Base-by-base conservation (phyloP, 257 asterid species). In the Solanum pennellii region DNA sequence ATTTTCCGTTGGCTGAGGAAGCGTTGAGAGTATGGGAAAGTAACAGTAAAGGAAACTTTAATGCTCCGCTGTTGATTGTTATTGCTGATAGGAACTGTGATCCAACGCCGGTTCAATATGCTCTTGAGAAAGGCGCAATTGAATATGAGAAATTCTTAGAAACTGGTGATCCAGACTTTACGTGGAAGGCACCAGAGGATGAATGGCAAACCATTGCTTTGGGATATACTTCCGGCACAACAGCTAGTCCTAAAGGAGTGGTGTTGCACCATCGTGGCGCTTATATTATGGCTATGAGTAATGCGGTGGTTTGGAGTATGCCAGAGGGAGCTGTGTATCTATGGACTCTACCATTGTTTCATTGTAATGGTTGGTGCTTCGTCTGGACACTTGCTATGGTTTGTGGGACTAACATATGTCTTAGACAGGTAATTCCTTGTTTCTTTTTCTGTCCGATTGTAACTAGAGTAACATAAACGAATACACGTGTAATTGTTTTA, bases 221-320 rank as follows among this genome's bases (percentile, higher is more conserved):
- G 88, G 98, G 98, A 31, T 96, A 96, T 88, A 96, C 99, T 62
- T 96, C 99, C 0, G 99, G 99, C 35, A 96, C 99, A 5, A 96
- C 99, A 1, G 99, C 99, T 69, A 96, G 98, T 88, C 99, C 99
- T n/a, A 96, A 96, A 91, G 98, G 99, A 79, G 99, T 96, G 71
- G 98, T 96, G 72, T 89, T 96, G 90, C 99, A 96, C 85, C 99
- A 96, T 87, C 93, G 99, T 44, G 99, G 99, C 69, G 99, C 99
- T 11, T 94, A 96, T 87, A 94, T 96, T 77, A 96, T 96, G 99
- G 95, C 98, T 62, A 42, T 95, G 79, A 94, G 95, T 89, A 96
- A 94, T 83, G 88, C 91, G 15, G 49, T 94, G 31, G 86, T 95
- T 2, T 95, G 99, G 99, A 93, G 93, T 15, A 95, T 96, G 90